phyloP scores from a whole-genome alignment of 106 monocot genomes.

The Vanilla planifolia region DNA sequence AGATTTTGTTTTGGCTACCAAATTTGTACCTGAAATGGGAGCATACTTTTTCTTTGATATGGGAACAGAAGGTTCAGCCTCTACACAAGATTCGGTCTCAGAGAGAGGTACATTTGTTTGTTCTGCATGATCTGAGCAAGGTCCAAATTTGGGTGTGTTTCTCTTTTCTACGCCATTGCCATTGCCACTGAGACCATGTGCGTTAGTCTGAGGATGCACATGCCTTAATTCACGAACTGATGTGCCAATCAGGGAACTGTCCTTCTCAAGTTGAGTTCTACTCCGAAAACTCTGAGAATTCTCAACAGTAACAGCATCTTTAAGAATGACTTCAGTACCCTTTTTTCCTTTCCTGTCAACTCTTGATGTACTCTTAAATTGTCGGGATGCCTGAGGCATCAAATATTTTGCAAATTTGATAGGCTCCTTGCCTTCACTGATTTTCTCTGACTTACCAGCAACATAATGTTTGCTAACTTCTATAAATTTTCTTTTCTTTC shows the following conservation, averaged over 20 bases:
- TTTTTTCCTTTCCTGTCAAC: constrained; percentile 41
- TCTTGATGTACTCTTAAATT: constrained; percentile 38
- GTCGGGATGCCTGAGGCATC: constrained; percentile 51
- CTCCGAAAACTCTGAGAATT: constrained; percentile 31
- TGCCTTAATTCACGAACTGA: constrained; percentile 23
- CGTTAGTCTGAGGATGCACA: constrained; percentile 10
- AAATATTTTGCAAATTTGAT: constrained; percentile 53
- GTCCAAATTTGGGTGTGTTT: constrained; percentile 12
- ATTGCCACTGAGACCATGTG: constrained; percentile 20
- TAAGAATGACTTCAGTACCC: constrained; percentile 26
- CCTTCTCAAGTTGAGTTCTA: constrained; percentile 32
- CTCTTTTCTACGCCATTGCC: constrained; percentile 24
- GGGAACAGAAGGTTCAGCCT: constrained; percentile 6
- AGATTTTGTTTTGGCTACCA: constrained; percentile 28
- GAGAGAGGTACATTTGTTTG: constrained; percentile 4
- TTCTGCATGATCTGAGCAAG: constrained; percentile 10
- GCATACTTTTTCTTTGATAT: constrained; percentile 29
- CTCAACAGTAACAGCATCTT: constrained; percentile 24
- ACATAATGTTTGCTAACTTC: constrained; percentile 94
- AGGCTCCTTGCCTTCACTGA: constrained; percentile 28
- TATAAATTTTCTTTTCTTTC: constrained; percentile 97
- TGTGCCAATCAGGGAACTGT: constrained; percentile 8
- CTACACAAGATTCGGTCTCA: constrained; percentile 24
- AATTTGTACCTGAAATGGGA: constrained; percentile 4
- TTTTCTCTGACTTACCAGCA: constrained; percentile 43